Evolutionary conservation across 768 basidiomycete species (phyloP).

Genomic region (Hemileccinum rubropunctum): DNA sequence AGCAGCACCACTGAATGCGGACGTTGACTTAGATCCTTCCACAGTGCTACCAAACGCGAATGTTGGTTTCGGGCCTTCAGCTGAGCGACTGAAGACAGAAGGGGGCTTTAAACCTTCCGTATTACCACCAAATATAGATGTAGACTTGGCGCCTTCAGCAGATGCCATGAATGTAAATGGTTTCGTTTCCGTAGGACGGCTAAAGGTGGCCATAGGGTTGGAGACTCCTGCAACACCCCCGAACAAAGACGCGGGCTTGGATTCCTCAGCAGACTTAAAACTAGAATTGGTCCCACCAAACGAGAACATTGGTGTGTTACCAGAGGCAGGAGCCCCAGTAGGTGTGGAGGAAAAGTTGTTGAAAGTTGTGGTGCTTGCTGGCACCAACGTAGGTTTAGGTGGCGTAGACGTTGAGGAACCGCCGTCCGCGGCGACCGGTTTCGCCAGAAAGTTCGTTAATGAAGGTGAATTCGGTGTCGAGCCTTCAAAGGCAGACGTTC

Average conservation of each 20-base stretch:
- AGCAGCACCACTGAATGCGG: background rate
- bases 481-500: conserved; percentile 20
- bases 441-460: conserved; percentile 15
- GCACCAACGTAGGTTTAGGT: conserved; percentile 15
- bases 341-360: conserved; percentile 16
- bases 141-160: conserved; percentile 13
- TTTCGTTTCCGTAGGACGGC: conserved; percentile 10
- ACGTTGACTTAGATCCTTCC: conserved; percentile 4
- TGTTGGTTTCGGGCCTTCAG: conserved; percentile 7
- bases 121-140: conserved; percentile 8
- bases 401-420: conserved; percentile 21
- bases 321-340: conserved; percentile 13
- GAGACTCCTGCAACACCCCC: conserved; percentile 8
- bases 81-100: conserved; percentile 1
- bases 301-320: conserved; percentile 15
- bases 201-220: conserved; percentile 3
- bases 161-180: conserved; percentile 13
- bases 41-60: conserved; percentile 4
- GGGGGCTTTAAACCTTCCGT: conserved; percentile 2
- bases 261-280: conserved; percentile 15
- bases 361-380: conserved; percentile 14
- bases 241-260: conserved; percentile 17
- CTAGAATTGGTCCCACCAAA: conserved; percentile 15
- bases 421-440: conserved; percentile 7
- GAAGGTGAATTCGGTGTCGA: conserved; percentile 14